Conservation (phyloP, 1,284 basidiomycete genomes). For the Pyrrhoderma noxium region DNA sequence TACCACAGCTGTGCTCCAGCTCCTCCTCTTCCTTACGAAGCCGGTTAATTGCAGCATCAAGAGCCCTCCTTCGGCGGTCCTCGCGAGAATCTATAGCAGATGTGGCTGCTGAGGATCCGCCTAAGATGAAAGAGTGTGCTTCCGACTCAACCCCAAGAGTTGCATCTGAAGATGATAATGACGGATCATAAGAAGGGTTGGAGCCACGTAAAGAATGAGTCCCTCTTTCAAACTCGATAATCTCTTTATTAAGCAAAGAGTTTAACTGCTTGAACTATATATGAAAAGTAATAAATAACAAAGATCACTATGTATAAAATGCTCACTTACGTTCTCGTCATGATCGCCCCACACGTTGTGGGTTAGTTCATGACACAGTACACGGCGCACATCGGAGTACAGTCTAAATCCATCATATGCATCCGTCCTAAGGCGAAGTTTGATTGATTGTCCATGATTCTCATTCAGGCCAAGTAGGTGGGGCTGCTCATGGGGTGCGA, state of each 20-base stretch:
- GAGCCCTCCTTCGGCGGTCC: conserved; percentile 44
- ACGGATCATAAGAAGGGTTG: conserved; percentile 41
- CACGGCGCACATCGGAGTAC: conserved; percentile 57
- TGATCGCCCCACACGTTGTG: conserved; percentile 71
- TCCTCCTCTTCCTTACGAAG: conserved; percentile 60
- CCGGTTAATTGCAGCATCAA: conserved; percentile 54
- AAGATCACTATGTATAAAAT: not conserved
- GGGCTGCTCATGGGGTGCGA: conserved; percentile 70
- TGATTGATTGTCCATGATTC: conserved; percentile 55
- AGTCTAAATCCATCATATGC: conserved; percentile 61
- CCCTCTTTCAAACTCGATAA: conserved; percentile 60
- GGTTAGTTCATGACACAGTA: conserved; percentile 69
- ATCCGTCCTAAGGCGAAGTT: conserved; percentile 62
- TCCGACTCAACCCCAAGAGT: conserved; percentile 43
- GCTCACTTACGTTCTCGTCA: conserved; percentile 55
- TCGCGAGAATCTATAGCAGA: conserved; percentile 38
- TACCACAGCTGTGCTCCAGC: conserved; percentile 65
- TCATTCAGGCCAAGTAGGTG: conserved; percentile 65
- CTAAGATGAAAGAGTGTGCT: conserved; percentile 40
- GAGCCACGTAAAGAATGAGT: conserved; percentile 43
- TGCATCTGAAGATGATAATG: conserved; percentile 24
- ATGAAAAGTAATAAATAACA: not conserved
- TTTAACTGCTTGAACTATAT: conserved; percentile 67
- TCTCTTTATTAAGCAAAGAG: conserved; percentile 66
- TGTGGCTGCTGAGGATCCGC: conserved; percentile 27